These are phyloP conservation scores for Hortiboletus campestris DNA, from an alignment of 768 basidiomycete species.

Conservation along the genomic window DNA sequence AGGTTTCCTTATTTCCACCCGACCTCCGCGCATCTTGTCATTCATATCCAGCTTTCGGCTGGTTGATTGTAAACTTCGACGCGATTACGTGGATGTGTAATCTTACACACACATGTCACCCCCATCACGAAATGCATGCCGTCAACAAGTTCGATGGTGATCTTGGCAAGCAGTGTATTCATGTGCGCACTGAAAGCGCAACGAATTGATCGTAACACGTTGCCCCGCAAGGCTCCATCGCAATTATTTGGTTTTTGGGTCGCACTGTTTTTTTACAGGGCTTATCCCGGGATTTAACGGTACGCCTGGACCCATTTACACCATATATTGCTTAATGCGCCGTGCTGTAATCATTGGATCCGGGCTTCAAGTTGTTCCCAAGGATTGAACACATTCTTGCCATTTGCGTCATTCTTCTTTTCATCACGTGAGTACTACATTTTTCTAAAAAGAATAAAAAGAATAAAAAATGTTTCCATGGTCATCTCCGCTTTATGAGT, in stretches of 20 bases:
- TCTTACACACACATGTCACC: constrained; percentile 27
- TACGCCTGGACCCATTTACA: constrained; percentile 3
- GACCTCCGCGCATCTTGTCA: constrained; percentile 18
- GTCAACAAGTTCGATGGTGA: constrained; percentile 6
- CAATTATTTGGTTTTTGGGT: constrained; percentile 62
- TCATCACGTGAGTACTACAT: constrained; percentile 51
- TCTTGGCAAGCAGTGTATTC: constrained; percentile 14
- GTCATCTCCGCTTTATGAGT: constrained; percentile 27
- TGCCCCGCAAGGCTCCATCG: constrained; percentile 58
- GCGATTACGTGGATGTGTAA: constrained; percentile 37
- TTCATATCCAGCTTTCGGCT: constrained; percentile 20
- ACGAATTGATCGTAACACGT: constrained; percentile 40
- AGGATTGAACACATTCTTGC: constrained; percentile 21
- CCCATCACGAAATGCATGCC: constrained; percentile 5
- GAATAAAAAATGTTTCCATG: constrained; percentile 11
- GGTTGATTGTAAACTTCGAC: constrained; percentile 32
- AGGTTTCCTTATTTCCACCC: constrained; percentile 22
- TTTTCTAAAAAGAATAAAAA: constrained; percentile 1
- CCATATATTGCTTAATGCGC: constrained; percentile 8
- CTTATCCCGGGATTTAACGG: constrained; percentile 62
- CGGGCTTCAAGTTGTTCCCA: constrained; percentile 10
- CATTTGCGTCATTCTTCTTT: constrained; percentile 52
- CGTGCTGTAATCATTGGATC: constrained; percentile 5
- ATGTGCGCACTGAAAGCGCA: constrained; percentile 33
- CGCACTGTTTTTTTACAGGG: constrained; percentile 47